Evolutionary conservation across 108 stramenopile species (phyloP), one percentile per base, ranked within the genome.

Genomic region (Pelagomonas calceolata): DNA sequence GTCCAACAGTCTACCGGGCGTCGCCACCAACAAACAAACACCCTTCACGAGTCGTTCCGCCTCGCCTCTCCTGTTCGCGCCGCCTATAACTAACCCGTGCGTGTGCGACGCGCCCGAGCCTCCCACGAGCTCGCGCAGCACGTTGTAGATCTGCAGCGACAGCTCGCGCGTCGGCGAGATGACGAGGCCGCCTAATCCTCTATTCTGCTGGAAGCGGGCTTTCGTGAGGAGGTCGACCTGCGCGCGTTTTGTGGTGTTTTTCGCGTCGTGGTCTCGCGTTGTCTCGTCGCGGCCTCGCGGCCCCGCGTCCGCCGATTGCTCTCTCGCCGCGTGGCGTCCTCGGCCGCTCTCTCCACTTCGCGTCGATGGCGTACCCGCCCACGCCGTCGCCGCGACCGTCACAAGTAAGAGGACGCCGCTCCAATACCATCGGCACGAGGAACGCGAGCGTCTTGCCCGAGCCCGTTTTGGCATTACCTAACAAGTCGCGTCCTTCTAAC

Each of bases 401-500:
- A n/a, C n/a, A n/a, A n/a, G n/a, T n/a, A n/a, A n/a, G n/a, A n/a
- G n/a, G n/a, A n/a, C n/a, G n/a, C n/a, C n/a, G n/a, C n/a, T n/a
- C n/a, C n/a, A n/a, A n/a, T n/a, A n/a, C n/a, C 21, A 86, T 85
- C 21, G 98, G 98, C 30, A 98, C 75, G 12, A 99, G 72, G 76
- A 99, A 99, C 37, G 98, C 96, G 32, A 99, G 78, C 32, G 98
- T 99, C 74, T 99, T 99, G 30, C 98, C 98, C 51, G 83, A 85
- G 34, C 98, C 98, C 0, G 98, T 99, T 77, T 99, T 94, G 71
- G 98, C 98, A 18, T 95, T 95, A 30, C 95, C 98, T 76, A 99
- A 92, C 64, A 99, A 68, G 74, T 99, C 98, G 70, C 94, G 92
- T 15, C 98, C 98, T 1, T 81, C 66, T 31, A 99, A 86, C 29